Conservation (phyloP, 495 filamentous ascomycete genomes). For the Xylona heveae region DNA sequence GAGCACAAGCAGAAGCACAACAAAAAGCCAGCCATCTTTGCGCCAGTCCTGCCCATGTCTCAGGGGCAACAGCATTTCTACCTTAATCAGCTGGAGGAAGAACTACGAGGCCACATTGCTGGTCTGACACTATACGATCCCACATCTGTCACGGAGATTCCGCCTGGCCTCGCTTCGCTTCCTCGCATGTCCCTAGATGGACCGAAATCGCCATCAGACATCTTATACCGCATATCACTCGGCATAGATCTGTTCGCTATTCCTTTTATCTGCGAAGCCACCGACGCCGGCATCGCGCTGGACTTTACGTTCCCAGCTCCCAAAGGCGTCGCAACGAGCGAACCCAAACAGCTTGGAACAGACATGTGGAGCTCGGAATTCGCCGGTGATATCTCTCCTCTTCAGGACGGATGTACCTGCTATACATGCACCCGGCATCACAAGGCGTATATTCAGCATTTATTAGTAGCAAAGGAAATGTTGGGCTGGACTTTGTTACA, state of each 20-base stretch:
- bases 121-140: conserved; percentile 72
- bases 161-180: conserved; percentile 29
- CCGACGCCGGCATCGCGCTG: conserved; percentile 74
- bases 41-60: conserved; percentile 59
- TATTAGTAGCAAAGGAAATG: conserved; percentile 83
- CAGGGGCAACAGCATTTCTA: conserved; percentile 57
- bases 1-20: conserved; percentile 3
- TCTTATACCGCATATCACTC: conserved; percentile 48
- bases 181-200: conserved; percentile 53
- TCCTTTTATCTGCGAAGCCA: conserved; percentile 46
- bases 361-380: conserved; percentile 48
- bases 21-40: conserved; percentile 34
- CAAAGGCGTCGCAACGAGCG: conserved; percentile 15
- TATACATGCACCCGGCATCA: conserved; percentile 75
- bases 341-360: no score
- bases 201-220: conserved; percentile 39
- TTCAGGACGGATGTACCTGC: conserved; percentile 45
- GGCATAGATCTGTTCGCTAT: conserved; percentile 66
- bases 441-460: conserved; percentile 67
- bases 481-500: conserved; percentile 84
- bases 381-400: conserved; percentile 32
- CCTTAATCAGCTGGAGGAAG: conserved; percentile 36
- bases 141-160: conserved; percentile 42
- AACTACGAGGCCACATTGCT: conserved; percentile 30
- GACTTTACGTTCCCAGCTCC: conserved; percentile 54